A percentile compares a stretch with the other conserved stretches of the same genome.
These are phyloP conservation scores for Chaetomiaceae sp. DNA, from an alignment of 2,329 filamentous ascomycete species.

Conservation along the genomic window DNA sequence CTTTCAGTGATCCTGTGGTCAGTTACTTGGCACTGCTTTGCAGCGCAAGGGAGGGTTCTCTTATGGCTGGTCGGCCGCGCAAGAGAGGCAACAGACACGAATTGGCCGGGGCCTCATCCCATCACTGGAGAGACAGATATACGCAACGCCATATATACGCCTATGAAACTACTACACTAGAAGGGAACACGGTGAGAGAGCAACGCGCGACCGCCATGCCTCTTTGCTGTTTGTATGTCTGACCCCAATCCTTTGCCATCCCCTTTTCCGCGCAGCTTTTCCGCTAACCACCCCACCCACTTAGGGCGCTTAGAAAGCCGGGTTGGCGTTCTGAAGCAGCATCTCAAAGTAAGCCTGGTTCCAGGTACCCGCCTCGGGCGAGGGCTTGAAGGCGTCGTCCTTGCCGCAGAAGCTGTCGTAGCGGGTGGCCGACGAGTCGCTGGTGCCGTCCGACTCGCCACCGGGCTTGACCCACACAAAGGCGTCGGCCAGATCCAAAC, in stretches of 20 bases:
- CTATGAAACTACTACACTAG: conserved; percentile 7
- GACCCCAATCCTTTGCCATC: not conserved
- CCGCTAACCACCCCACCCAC: too few species aligned
- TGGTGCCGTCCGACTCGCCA: conserved; percentile 45
- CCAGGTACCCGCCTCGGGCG: conserved; percentile 41
- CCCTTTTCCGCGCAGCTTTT: not conserved
- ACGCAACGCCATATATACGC: conserved; percentile 8
- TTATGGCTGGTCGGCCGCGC: too few species aligned
- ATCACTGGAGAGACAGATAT: not conserved
- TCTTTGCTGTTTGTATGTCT: not conserved
- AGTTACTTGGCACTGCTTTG: too few species aligned
- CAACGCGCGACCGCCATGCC: not conserved
- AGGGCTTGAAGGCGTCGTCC: conserved; percentile 36
- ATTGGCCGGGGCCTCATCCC: too few species aligned
- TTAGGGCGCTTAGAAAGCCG: conserved; percentile 27
- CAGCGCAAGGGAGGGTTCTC: too few species aligned
- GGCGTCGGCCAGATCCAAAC: conserved; percentile 52
- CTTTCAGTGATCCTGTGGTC: too few species aligned
- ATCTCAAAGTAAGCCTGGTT: conserved; percentile 44
- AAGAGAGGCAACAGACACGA: too few species aligned
- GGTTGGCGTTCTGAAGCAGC: conserved; percentile 40
- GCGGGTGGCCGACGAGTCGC: conserved; percentile 32
- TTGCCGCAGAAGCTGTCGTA: conserved; percentile 39
- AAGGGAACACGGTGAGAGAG: not conserved
- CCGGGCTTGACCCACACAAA: conserved; percentile 67